phyloP scores from a whole-genome alignment of 176 grass and related monocot genomes.

The Aegilops longissima region DNA sequence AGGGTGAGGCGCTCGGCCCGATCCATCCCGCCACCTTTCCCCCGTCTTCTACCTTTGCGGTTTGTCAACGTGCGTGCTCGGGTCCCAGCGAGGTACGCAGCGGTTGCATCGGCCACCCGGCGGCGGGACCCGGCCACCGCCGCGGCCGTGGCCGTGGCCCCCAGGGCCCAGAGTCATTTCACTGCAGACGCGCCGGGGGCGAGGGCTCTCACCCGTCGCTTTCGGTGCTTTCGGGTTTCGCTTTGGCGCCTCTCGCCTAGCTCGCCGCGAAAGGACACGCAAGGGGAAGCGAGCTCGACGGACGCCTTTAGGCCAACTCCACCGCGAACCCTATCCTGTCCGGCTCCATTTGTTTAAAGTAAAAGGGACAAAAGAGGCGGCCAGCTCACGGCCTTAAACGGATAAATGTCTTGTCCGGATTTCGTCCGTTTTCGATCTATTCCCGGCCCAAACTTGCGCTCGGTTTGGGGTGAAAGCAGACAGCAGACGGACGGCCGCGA shows the following conservation, averaged over 20 bases:
- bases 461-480: no score
- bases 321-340: no score
- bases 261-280: neutral
- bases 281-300: neutral
- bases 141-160: neutral
- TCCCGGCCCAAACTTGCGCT: no score
- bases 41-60: neutral
- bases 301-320: neutral
- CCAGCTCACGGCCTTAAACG: no score
- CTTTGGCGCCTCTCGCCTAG: neutral
- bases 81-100: neutral
- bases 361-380: no score
- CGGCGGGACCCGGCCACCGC: neutral
- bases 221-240: slow-evolving; percentile 7
- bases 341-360: no score
- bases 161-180: neutral
- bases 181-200: neutral
- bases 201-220: slow-evolving; percentile 10
- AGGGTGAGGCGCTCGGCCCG: neutral
- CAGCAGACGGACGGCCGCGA: no score
- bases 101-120: neutral
- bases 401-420: no score
- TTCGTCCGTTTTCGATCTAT: no score
- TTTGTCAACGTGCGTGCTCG: neutral
- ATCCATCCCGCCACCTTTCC: no score